These are phyloP conservation scores for Tolypocladium cylindrosporum DNA, from an alignment of 2,329 filamentous ascomycete species.

Conservation along the genomic window DNA sequence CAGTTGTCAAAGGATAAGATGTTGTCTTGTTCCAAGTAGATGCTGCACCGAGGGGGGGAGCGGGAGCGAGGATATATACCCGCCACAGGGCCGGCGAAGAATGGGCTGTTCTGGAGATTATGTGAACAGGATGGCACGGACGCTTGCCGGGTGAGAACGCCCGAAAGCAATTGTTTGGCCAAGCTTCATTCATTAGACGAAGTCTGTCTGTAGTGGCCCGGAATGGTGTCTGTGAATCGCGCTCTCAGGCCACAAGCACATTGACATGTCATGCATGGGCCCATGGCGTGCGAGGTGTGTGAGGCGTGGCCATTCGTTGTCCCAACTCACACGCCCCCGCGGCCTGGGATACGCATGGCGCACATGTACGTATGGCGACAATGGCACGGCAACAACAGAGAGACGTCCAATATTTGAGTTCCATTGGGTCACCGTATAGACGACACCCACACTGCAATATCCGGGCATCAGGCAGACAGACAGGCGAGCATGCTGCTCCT, in stretches of 20 bases:
- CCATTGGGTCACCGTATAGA: background rate
- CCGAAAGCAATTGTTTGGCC: background rate
- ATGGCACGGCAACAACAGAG: background rate
- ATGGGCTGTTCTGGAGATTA: background rate
- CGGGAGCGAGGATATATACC: background rate
- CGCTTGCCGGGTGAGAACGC: background rate
- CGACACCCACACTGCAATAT: background rate
- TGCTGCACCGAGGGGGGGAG: background rate
- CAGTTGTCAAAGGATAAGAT: background rate
- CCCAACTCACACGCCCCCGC: background rate
- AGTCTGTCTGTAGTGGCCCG: background rate
- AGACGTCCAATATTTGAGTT: background rate
- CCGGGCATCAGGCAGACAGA: background rate
- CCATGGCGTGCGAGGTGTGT: background rate
- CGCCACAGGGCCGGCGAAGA: background rate
- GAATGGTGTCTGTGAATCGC: background rate
- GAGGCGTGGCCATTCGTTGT: background rate
- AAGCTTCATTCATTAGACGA: background rate
- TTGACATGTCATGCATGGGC: background rate
- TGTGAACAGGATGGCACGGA: background rate
- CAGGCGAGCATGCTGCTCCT: background rate
- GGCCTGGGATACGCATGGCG: background rate
- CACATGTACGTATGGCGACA: background rate
- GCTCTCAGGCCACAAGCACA: background rate
- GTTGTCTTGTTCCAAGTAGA: background rate